Conservation (phyloP, 768 basidiomycete genomes). For the Termitomyces sp. region DNA sequence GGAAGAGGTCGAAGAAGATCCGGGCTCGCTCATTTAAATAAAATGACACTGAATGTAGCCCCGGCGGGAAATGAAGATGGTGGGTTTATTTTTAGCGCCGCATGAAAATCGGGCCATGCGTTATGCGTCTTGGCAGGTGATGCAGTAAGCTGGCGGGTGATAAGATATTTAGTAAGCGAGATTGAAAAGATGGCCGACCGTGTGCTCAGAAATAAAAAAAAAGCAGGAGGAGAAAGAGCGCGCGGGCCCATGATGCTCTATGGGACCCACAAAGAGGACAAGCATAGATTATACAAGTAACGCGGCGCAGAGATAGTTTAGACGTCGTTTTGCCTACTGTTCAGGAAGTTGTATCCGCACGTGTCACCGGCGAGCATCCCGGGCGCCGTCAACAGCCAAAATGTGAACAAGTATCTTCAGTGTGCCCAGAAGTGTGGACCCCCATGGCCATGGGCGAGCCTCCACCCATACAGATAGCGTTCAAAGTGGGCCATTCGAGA, state of each 20-base stretch:
- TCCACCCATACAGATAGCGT: too few relatives aligned
- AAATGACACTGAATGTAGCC: background rate
- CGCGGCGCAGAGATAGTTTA: too few relatives aligned
- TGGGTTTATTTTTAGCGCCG: conserved; percentile 2
- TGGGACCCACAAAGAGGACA: too few relatives aligned
- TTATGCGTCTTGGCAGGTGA: background rate
- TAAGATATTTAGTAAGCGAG: too few relatives aligned
- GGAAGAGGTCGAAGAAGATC: conserved; percentile 1
- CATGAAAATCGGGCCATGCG: background rate
- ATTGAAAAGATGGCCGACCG: too few relatives aligned
- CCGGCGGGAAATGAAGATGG: conserved; percentile 1
- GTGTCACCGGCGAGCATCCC: background rate
- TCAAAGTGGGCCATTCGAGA: too few relatives aligned
- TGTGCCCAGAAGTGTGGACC: conserved; percentile 2
- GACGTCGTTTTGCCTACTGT: too few relatives aligned
- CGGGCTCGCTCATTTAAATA: background rate
- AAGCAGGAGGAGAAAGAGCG: too few relatives aligned
- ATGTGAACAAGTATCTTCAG: background rate
- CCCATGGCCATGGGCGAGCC: background rate
- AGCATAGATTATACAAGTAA: too few relatives aligned
- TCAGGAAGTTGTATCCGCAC: background rate
- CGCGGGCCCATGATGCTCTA: too few relatives aligned
- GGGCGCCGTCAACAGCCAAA: background rate
- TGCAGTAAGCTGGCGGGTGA: background rate
- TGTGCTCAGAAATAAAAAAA: too few relatives aligned